These are phyloP conservation scores for Magnusiomyces ingens DNA, from an alignment of 1,139 yeast species.

Conservation along the genomic window DNA sequence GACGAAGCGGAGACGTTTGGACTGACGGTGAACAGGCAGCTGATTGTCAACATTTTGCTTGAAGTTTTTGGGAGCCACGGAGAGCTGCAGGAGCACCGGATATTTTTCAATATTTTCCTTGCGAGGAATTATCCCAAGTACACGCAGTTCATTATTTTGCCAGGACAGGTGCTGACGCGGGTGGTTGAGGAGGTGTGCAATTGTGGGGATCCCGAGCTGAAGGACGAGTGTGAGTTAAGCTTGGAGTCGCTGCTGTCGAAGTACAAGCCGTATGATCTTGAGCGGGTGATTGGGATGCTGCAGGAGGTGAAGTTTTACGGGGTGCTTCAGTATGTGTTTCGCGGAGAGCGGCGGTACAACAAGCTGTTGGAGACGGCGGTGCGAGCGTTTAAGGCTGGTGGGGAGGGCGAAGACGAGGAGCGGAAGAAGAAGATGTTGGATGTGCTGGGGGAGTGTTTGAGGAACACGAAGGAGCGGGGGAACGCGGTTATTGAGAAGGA, in stretches of 20 bases:
- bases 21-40: constrained; percentile 48
- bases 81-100: constrained; percentile 13
- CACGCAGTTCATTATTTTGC: constrained; percentile 63
- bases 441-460: constrained; percentile 27
- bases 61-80: constrained; percentile 40
- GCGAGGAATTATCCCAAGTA: constrained; percentile 76
- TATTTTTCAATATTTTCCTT: constrained; percentile 56
- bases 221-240: constrained; percentile 65
- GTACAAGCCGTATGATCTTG: constrained; percentile 49
- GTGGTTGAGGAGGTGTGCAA: constrained; percentile 48
- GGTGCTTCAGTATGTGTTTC: constrained; percentile 54
- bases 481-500: constrained; percentile 14
- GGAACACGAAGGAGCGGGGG: constrained; percentile 16
- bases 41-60: constrained; percentile 57
- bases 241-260: constrained; percentile 58
- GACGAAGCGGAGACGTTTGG: constrained; percentile 28
- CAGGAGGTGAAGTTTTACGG: constrained; percentile 48
- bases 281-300: constrained; percentile 44
- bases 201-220: constrained; percentile 35
- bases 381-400: constrained; percentile 14
- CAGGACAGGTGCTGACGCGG: constrained; percentile 48
- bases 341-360: constrained; percentile 45
- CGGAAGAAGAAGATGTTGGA: constrained; percentile 22
- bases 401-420: constrained; percentile 14
- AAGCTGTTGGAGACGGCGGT: constrained; percentile 45